These are phyloP conservation scores for Aaosphaeria arxii DNA, from an alignment of 2,329 filamentous ascomycete species.

Conservation along the genomic window DNA sequence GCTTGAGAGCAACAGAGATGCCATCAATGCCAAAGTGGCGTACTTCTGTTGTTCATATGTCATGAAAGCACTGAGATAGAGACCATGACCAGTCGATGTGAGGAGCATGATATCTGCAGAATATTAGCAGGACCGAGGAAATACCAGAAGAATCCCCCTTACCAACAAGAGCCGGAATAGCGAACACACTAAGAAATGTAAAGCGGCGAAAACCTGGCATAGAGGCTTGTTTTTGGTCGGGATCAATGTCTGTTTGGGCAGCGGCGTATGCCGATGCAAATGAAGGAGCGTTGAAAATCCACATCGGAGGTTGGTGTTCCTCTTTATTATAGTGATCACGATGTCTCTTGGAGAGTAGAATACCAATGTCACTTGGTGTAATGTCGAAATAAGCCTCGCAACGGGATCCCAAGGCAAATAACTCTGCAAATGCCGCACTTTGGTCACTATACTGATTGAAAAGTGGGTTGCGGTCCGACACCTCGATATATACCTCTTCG, in stretches of 20 bases:
- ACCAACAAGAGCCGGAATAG: constrained; percentile 57
- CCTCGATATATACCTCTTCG: constrained; percentile 62
- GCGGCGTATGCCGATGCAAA: constrained; percentile 52
- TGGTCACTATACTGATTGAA: constrained; percentile 62
- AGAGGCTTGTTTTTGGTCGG: constrained; percentile 41
- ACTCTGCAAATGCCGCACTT: constrained; percentile 61
- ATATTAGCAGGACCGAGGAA: neutral
- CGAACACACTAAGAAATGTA: constrained; percentile 60
- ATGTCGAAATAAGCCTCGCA: constrained; percentile 63
- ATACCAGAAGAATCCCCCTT: constrained; percentile 3
- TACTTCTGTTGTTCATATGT: constrained; percentile 46
- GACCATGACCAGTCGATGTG: constrained; percentile 57
- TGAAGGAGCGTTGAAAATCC: constrained; percentile 49
- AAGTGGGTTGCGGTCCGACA: constrained; percentile 60
- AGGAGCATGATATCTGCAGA: constrained; percentile 54
- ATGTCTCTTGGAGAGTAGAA: constrained; percentile 36
- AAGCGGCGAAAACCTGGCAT: constrained; percentile 51
- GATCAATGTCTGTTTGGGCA: constrained; percentile 53
- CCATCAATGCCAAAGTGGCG: constrained; percentile 58
- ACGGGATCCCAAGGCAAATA: constrained; percentile 61
- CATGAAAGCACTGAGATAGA: constrained; percentile 62
- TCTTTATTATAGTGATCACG: constrained; percentile 40
- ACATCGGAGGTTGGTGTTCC: constrained; percentile 49
- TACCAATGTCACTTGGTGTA: constrained; percentile 33
- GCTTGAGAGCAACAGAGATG: constrained; percentile 57